Base-by-base conservation (phyloP, 495 filamentous ascomycete genomes). In the Lasiosphaeria miniovina region DNA sequence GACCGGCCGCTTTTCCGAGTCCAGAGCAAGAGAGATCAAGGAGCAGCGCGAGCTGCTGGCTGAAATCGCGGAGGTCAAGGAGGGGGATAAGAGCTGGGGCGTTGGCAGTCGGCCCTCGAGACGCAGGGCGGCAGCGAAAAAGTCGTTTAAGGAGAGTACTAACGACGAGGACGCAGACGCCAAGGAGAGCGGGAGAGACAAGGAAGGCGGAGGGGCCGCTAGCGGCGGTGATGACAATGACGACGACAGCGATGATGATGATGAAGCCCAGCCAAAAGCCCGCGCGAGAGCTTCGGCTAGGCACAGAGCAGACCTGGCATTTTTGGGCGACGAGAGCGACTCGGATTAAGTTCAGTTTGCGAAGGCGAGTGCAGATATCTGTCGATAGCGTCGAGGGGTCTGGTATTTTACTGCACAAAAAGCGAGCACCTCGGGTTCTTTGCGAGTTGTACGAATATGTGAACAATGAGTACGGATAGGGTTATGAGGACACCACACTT, bases 21-120 rank as follows among this genome's bases (percentile, higher is more conserved):
- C 90, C 38, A 96, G 88, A 63, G 95, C 94, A 6, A 82, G 77
- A 33, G 84, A 90, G 75, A 96, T 97, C 66, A 92, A 89, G 66
- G 91, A 94, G 70, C 77, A 80, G 67, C 80, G 92, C 38, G 93
- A 98, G 72, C 77, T 98, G 43, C 79, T 83, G 66, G 87, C 82
- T 1, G 93, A 98, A 60, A 69, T 98, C 40, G 90, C 91, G 60
- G 84, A 84, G 45, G 89, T 96, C 56, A 85, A 90, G 70, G 83
- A 90, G 67, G 90, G 88, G 43, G 86, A 87, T 41, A 83, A 87
- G 65, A 78, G 77, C 65, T 96, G 91, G 91, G 94, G 93, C 0
- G 60, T 72, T 36, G 74, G 71, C 4, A 71, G 71, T 11, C 67
- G 67, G 24, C 69, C 70, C 31, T 67, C 72, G 34, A 72, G 71